Conservation (phyloP, 768 basidiomycete species). For the Baorangia bicolor region DNA sequence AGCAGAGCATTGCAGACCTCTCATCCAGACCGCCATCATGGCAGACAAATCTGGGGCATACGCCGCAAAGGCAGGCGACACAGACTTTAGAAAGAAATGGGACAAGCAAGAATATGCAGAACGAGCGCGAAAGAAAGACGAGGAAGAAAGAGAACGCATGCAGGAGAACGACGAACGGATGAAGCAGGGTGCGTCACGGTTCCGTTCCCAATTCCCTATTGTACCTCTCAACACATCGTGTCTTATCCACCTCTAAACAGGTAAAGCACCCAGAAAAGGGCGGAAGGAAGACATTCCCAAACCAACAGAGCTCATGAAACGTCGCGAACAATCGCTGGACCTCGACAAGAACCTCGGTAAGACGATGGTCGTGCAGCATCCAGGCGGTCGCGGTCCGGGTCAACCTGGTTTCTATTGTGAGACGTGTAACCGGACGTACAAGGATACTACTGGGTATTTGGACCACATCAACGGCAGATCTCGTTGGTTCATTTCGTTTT, state of each 20-base stretch:
- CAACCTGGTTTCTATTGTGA: conserved; percentile 96
- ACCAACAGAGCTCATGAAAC: conserved; percentile 91
- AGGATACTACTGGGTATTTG: conserved; percentile 90
- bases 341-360: conserved; percentile 95
- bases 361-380: conserved; percentile 90
- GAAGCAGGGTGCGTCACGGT: conserved; percentile 66
- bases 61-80: conserved; percentile 48
- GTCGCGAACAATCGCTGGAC: conserved; percentile 78
- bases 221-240: not conserved
- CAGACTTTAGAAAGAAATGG: conserved; percentile 88
- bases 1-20: not conserved
- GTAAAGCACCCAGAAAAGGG: conserved; percentile 76
- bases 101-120: conserved; percentile 91
- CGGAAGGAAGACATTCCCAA: conserved; percentile 78
- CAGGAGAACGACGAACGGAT: conserved; percentile 80
- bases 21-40: conserved; percentile 16
- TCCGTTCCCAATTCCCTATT: not conserved
- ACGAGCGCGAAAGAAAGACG: conserved; percentile 77
- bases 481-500: conserved; percentile 56
- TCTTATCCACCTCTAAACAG: conserved; percentile 37
- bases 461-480: conserved; percentile 95
- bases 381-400: conserved; percentile 79
- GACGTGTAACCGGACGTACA: conserved; percentile 85
- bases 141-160: conserved; percentile 79
- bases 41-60: conserved; percentile 37